phyloP scores from a whole-genome alignment of 2,329 filamentous ascomycete species.

The Colletotrichum incanum region DNA sequence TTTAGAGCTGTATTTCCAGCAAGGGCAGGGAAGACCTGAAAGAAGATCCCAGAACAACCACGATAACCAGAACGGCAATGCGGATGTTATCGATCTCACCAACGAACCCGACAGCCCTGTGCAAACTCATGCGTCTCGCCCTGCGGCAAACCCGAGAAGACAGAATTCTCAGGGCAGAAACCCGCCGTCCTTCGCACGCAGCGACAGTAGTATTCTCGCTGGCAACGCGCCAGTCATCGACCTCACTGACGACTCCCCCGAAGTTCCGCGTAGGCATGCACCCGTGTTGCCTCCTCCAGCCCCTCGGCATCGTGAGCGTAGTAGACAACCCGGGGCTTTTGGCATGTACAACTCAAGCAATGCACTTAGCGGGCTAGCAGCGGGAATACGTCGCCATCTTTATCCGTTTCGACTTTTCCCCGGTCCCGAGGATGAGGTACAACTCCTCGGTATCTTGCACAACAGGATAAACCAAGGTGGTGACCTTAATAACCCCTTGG shows the following conservation, averaged over 20 bases:
- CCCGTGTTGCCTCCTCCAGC: constrained; percentile 22
- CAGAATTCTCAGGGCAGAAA: constrained; percentile 59
- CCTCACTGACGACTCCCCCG: constrained; percentile 64
- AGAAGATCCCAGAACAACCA: constrained; percentile 34
- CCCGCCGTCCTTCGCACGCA: constrained; percentile 61
- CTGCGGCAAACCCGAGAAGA: constrained; percentile 56
- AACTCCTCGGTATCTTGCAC: constrained; percentile 36
- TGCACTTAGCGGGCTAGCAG: constrained; percentile 38
- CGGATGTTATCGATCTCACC: constrained; percentile 65
- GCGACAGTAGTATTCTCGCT: constrained; percentile 60
- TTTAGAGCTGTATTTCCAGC: constrained; percentile 45
- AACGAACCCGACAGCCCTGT: constrained; percentile 65
- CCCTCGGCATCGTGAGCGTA: constrained; percentile 44
- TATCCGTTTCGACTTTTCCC: constrained; percentile 37
- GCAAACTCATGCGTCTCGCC: constrained; percentile 37
- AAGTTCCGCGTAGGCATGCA: constrained; percentile 42
- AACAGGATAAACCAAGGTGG: constrained; percentile 30
- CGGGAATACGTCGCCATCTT: constrained; percentile 22
- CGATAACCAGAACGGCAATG: constrained; percentile 17
- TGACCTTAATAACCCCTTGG: constrained; percentile 41
- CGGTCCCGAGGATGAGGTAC: constrained; percentile 35
- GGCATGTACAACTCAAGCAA: constrained; percentile 16
- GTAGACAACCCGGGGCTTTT: constrained; percentile 7
- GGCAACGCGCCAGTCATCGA: constrained; percentile 62
- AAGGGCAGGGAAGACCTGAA: constrained; percentile 23